Base-by-base conservation (phyloP, 345 rosid species). In the Moricandia moricandioides region DNA sequence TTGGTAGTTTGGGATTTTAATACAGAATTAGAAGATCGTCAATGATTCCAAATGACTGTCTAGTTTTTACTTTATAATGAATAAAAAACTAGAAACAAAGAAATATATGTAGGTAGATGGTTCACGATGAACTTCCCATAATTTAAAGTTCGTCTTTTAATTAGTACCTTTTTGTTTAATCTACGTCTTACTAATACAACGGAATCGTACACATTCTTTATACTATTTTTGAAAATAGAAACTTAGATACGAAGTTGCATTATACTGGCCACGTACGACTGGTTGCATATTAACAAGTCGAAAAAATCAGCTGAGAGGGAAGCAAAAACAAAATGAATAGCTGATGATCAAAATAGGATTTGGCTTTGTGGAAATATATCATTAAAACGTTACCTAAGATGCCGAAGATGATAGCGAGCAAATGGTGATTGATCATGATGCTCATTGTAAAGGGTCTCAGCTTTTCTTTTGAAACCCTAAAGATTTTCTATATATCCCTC, bases 381-480 rank as follows among this genome's bases (percentile, higher is more conserved):
- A 66, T 68, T 10, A 6, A 7, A 49, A 39, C 72, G 69, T 78
- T 87, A 93, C 98, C 98, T 64, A 89, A 75, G 76, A 91, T 56
- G 35, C 98, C 98, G 71, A 89, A 93, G 31, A 80, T 72, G 57
- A 79, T 16, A 54, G 85, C 86, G 76, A 59, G 45, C 1, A 69
- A 72, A 57, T 75, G 88, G 65, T 83, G 85, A 40, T 72, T 47
- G 65, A 49, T 68, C 45, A 73, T 61, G 13, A 78, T 1, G 12
- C 81, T 87, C 91, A 86, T 90, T 66, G 13, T 45, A n/a, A 45
- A n/a, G 52, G 13, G 52, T 45, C 17, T 45, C 52, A n/a, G 7
- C 13, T n/a, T 45, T 45, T 29, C 13, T 45, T 45, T 33, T 17
- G 18, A 78, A 79, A 83, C 65, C 87, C 86, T 83, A 73, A 27